Evolutionary conservation across 108 stramenopile species (phyloP).

Genomic region (Fistulifera pelliculosa): DNA sequence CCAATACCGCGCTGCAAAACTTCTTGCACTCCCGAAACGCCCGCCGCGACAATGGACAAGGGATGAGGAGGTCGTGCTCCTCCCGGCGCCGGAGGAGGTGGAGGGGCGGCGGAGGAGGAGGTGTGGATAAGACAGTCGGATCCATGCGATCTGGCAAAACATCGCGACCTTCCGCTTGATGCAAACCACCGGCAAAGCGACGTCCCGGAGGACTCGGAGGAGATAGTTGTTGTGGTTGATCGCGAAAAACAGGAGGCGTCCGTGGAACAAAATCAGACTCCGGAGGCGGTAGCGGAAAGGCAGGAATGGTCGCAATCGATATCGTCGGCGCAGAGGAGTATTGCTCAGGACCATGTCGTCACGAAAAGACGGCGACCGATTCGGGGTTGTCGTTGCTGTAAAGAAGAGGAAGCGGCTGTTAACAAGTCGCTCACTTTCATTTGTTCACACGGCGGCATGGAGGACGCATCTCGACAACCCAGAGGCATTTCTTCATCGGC

Average conservation of each 20-base stretch:
- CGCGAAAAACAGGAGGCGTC: constrained; percentile 18
- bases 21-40: constrained; percentile 4
- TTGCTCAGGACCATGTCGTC: no score
- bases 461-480: neutral
- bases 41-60: constrained; percentile 41
- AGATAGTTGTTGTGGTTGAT: constrained; percentile 5
- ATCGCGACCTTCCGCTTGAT: neutral
- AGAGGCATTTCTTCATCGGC: constrained; percentile 10
- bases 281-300: neutral
- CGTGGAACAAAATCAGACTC: constrained; percentile 10
- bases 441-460: neutral
- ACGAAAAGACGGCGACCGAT: neutral
- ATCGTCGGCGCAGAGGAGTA: no score
- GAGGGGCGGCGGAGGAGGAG: constrained; percentile 9
- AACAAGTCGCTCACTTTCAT: neutral
- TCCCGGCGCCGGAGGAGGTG: constrained; percentile 15
- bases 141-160: neutral
- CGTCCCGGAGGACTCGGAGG: constrained; percentile 49
- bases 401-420: constrained; percentile 14
- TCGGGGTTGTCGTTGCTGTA: constrained; percentile 23
- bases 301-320: neutral
- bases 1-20: constrained; percentile 23
- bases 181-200: constrained; percentile 25
- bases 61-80: constrained; percentile 44
- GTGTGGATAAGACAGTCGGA: constrained; percentile 5